A percentile compares a stretch with the other conserved stretches of the same genome.
phyloP scores from a whole-genome alignment of 2,329 filamentous ascomycete species.

The Apiospora pterosperma region DNA sequence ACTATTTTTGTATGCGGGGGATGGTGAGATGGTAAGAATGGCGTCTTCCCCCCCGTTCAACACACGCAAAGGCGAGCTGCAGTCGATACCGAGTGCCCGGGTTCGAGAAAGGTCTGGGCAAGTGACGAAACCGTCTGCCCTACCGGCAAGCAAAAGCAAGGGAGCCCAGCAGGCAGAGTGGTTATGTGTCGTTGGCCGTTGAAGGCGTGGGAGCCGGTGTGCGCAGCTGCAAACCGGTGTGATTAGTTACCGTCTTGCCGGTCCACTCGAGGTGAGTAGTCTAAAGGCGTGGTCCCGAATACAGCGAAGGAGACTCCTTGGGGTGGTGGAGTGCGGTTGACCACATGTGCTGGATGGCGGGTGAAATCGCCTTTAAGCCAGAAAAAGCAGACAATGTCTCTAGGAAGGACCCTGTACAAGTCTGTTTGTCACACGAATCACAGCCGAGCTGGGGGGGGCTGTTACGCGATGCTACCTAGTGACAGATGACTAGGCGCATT shows the following conservation, averaged over 20 bases:
- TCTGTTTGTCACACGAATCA: background rate
- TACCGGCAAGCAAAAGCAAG: background rate
- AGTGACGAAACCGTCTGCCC: background rate
- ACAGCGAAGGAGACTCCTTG: background rate
- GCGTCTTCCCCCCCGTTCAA: background rate
- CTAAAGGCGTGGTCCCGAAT: background rate
- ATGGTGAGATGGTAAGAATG: background rate
- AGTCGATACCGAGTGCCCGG: constrained; percentile 3
- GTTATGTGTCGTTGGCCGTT: background rate
- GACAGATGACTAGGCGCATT: background rate
- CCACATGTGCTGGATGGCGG: background rate
- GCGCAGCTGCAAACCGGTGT: constrained; percentile 3
- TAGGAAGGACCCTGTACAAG: background rate
- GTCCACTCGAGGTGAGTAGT: background rate
- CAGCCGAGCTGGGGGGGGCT: background rate
- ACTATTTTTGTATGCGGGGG: background rate
- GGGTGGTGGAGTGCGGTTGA: constrained; percentile 1
- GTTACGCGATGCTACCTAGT: background rate
- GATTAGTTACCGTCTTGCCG: background rate
- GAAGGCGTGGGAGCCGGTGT: background rate
- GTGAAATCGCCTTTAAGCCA: background rate
- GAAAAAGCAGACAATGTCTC: constrained; percentile 3
- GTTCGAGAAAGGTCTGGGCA: background rate
- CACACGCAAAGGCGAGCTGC: background rate
- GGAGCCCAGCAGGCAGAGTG: background rate